These are phyloP conservation scores for Dendrobium chrysotoxum DNA, from an alignment of 106 monocot species.

Conservation along the genomic window DNA sequence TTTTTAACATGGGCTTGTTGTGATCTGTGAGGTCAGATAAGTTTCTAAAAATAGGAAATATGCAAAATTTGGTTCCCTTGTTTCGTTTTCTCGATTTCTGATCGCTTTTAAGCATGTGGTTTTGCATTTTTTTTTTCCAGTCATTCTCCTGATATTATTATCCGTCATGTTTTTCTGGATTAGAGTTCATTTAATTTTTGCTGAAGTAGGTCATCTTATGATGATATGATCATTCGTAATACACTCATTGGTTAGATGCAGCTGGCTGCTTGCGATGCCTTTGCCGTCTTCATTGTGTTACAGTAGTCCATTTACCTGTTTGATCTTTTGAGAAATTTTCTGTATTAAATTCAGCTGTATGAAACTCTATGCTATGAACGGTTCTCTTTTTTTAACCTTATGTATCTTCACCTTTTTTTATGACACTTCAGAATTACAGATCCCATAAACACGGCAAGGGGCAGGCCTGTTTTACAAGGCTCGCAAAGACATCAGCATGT, in stretches of 20 bases:
- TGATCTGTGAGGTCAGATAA: background rate
- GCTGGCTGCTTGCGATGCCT: background rate
- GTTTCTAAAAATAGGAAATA: background rate
- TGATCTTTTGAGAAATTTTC: background rate
- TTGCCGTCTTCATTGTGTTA: background rate
- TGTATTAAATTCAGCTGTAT: background rate
- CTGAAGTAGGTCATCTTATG: background rate
- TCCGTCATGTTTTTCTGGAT: too few species aligned
- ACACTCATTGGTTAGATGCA: background rate
- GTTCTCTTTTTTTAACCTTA: background rate
- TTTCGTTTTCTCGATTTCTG: background rate
- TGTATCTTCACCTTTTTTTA: constrained; percentile 11
- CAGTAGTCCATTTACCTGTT: background rate
- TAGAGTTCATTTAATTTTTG: background rate
- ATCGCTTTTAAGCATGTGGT: background rate
- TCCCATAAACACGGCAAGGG: constrained; percentile 25
- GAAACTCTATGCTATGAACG: background rate
- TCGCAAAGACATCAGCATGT: constrained; percentile 20
- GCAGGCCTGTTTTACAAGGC: constrained; percentile 23
- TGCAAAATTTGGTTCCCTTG: background rate
- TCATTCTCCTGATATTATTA: too few species aligned
- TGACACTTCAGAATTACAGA: constrained; percentile 41
- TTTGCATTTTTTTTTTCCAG: background rate
- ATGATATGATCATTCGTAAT: background rate
- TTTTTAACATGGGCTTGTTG: background rate